phyloP scores from a whole-genome alignment of 2,329 filamentous ascomycete genomes.

The Bipolaris gigantea region DNA sequence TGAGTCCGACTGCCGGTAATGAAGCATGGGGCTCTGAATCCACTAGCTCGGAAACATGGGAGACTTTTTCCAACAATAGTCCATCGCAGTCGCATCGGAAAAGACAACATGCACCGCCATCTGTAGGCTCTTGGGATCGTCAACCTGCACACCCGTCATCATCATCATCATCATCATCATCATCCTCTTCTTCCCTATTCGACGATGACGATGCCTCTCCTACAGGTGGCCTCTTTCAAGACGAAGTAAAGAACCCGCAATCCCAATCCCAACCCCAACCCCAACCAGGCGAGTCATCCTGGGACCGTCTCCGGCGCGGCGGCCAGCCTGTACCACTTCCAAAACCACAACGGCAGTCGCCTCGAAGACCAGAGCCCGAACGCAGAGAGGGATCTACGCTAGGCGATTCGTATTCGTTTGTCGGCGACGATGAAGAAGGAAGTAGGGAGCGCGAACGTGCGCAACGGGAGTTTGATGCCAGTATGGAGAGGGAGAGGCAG shows the following conservation, averaged over 20 bases:
- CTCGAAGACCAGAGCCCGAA: conserved; percentile 20
- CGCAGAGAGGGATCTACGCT: conserved; percentile 36
- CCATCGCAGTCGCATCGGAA: conserved; percentile 12
- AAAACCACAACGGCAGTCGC: conserved; percentile 14
- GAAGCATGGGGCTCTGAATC: conserved; percentile 32
- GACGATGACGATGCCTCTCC: conserved; percentile 44
- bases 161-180: neutral
- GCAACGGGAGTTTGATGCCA: conserved; percentile 55
- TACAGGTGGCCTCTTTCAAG: conserved; percentile 42
- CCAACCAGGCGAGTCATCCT: conserved; percentile 44
- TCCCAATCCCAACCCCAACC: conserved; percentile 18
- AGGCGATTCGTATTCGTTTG: conserved; percentile 52
- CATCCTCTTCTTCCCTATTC: conserved; percentile 10
- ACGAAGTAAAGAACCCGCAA: conserved; percentile 26
- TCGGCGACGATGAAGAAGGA: conserved; percentile 48
- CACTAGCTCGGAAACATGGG: conserved; percentile 13
- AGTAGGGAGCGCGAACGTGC: conserved; percentile 50
- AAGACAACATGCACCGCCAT: conserved; percentile 11
- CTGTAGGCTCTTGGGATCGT: conserved; percentile 9
- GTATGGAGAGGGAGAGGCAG: conserved; percentile 53
- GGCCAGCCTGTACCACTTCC: conserved; percentile 21
- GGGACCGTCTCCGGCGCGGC: conserved; percentile 50
- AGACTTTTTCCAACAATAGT: conserved; percentile 21
- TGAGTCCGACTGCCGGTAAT: conserved; percentile 49
- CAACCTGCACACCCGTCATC: conserved; percentile 12